Evolutionary conservation across 768 basidiomycete genomes (phyloP).

Genomic region (Chlorophyllum brunneum): DNA sequence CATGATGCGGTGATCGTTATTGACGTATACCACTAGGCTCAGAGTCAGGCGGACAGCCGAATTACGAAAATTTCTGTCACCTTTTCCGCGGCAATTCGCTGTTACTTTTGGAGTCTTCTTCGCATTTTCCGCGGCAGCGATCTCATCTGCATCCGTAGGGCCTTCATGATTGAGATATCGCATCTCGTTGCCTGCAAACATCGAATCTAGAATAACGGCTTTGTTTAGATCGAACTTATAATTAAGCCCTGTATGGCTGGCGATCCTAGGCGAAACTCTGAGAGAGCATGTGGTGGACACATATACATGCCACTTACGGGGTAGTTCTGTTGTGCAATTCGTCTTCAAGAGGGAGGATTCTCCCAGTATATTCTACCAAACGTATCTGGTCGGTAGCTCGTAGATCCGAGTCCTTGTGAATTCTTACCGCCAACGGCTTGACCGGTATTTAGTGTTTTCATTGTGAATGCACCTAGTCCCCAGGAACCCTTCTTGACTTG

Average conservation of each 20-base stretch:
- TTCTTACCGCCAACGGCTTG: constrained; percentile 17
- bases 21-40: constrained; percentile 8
- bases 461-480: constrained; percentile 9
- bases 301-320: constrained; percentile 35
- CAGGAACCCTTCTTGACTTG: constrained; percentile 10
- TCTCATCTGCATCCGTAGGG: constrained; percentile 14
- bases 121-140: constrained; percentile 42
- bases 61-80: no score
- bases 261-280: constrained; percentile 29
- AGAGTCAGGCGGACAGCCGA: not conserved
- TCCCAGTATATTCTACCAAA: constrained; percentile 57
- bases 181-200: constrained; percentile 55
- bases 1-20: constrained; percentile 4
- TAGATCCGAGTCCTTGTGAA: not conserved
- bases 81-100: not conserved
- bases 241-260: constrained; percentile 46
- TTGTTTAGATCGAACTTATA: constrained; percentile 60
- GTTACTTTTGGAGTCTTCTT: constrained; percentile 28
- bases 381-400: not conserved
- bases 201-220: constrained; percentile 47
- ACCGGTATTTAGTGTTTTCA: not conserved
- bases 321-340: constrained; percentile 41
- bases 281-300: not conserved
- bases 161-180: constrained; percentile 63
- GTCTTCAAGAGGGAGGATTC: constrained; percentile 27